Evolutionary conservation across 768 basidiomycete genomes (phyloP).

Genomic region (Boletus reticuloceps): DNA sequence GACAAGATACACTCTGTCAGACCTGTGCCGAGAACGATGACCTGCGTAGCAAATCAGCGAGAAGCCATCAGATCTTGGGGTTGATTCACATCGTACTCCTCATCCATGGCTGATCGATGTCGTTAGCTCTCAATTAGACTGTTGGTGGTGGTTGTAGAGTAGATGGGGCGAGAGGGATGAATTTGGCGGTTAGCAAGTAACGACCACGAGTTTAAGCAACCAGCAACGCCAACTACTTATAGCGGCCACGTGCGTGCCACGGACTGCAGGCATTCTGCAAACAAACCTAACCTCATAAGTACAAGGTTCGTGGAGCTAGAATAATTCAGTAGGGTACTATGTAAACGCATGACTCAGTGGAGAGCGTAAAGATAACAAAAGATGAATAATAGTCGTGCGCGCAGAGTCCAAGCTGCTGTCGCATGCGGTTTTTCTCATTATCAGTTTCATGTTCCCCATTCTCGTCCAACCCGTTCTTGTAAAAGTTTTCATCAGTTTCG

Average conservation of each 20-base stretch:
- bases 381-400: neutral
- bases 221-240: slow-evolving; percentile 24
- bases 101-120: slow-evolving; percentile 72
- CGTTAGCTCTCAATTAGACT: slow-evolving; percentile 11
- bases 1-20: slow-evolving; percentile 98
- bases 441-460: slow-evolving; percentile 24
- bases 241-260: slow-evolving; percentile 26
- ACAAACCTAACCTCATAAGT: slow-evolving; percentile 6
- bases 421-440: slow-evolving; percentile 7
- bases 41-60: slow-evolving; percentile 41
- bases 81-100: slow-evolving; percentile 87
- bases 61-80: slow-evolving; percentile 15
- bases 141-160: slow-evolving; percentile 8
- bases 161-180: slow-evolving; percentile 1
- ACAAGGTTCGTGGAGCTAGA: neutral
- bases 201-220: slow-evolving; percentile 4
- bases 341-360: slow-evolving; percentile 3
- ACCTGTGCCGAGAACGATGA: slow-evolving; percentile 93
- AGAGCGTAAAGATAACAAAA: slow-evolving; percentile 2
- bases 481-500: slow-evolving; percentile 12
- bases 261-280: slow-evolving; percentile 4
- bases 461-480: slow-evolving; percentile 8
- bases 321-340: slow-evolving; percentile 3
- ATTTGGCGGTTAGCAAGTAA: slow-evolving; percentile 16
- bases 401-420: neutral